Evolutionary conservation across 345 rosid species (phyloP).

Genomic region (Mallotus nudiflorus): DNA sequence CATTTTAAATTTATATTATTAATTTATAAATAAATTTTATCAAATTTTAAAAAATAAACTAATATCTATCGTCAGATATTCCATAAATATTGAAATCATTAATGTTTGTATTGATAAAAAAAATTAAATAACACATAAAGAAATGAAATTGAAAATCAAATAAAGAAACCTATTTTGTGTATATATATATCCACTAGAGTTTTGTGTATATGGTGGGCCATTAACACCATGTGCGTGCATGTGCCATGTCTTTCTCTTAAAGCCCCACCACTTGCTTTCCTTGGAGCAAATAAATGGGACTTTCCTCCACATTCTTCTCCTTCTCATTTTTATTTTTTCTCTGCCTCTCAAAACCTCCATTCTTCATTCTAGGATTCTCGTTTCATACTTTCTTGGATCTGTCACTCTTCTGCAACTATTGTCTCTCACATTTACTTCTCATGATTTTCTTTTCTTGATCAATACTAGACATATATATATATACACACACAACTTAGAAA

Average conservation of each 20-base stretch:
- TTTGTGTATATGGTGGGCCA: slow-evolving; percentile 50
- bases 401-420: slow-evolving; percentile 30
- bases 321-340: slow-evolving; percentile 29
- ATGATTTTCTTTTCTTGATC: slow-evolving; percentile 20
- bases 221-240: slow-evolving; percentile 89
- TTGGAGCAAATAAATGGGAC: slow-evolving; percentile 53
- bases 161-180: too few species aligned
- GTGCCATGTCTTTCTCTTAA: slow-evolving; percentile 82
- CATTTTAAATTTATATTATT: too few species aligned
- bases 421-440: slow-evolving; percentile 16
- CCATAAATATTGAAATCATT: too few species aligned
- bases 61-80: too few species aligned
- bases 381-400: slow-evolving; percentile 45
- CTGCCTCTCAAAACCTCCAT: slow-evolving; percentile 9
- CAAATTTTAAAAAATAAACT: too few species aligned
- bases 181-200: slow-evolving; percentile 30
- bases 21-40: too few species aligned
- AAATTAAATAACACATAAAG: too few species aligned
- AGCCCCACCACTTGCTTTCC: slow-evolving; percentile 61
- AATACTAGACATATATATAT: slow-evolving; percentile 8
- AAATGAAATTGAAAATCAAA: too few species aligned
- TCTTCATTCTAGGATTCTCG: slow-evolving; percentile 18
- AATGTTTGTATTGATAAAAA: too few species aligned
- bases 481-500: too few species aligned
- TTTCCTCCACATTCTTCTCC: slow-evolving; percentile 40